These are phyloP conservation scores for Cutaneotrichosporon mucoides DNA, from an alignment of 1,284 basidiomycete genomes.

Conservation along the genomic window DNA sequence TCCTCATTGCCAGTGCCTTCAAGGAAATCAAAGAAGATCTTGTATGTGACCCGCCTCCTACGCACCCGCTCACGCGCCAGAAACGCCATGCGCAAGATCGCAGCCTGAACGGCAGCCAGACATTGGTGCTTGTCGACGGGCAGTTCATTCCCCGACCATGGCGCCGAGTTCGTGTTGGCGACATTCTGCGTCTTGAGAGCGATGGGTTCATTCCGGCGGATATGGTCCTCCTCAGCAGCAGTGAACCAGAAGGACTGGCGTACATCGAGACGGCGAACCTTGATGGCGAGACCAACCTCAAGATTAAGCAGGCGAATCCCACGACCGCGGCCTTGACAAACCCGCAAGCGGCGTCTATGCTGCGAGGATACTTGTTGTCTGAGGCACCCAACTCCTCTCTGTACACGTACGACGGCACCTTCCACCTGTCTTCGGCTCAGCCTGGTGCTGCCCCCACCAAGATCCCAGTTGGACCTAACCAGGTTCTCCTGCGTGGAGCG, in stretches of 20 bases:
- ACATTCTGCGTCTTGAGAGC: slow-evolving; percentile 83
- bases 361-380: slow-evolving; percentile 80
- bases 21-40: slow-evolving; percentile 96
- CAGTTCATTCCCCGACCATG: slow-evolving; percentile 75
- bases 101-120: slow-evolving; percentile 78
- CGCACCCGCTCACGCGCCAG: slow-evolving; percentile 20
- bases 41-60: slow-evolving; percentile 31
- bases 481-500: slow-evolving; percentile 87
- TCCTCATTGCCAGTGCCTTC: slow-evolving; percentile 90
- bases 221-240: slow-evolving; percentile 78
- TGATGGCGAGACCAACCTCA: slow-evolving; percentile 97
- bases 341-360: slow-evolving; percentile 65
- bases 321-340: slow-evolving; percentile 74
- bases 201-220: slow-evolving; percentile 97
- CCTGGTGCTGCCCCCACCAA: slow-evolving; percentile 56
- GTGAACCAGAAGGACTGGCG: slow-evolving; percentile 93
- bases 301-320: slow-evolving; percentile 93
- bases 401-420: slow-evolving; percentile 84
- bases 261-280: slow-evolving; percentile 98
- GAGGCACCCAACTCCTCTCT: slow-evolving; percentile 97
- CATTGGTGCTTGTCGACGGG: slow-evolving; percentile 68
- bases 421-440: slow-evolving; percentile 58
- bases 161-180: slow-evolving; percentile 86
- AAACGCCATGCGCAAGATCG: slow-evolving; percentile 95
- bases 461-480: slow-evolving; percentile 89